Conservation (phyloP, 2,329 filamentous ascomycete genomes). For the Diaporthe destruens region DNA sequence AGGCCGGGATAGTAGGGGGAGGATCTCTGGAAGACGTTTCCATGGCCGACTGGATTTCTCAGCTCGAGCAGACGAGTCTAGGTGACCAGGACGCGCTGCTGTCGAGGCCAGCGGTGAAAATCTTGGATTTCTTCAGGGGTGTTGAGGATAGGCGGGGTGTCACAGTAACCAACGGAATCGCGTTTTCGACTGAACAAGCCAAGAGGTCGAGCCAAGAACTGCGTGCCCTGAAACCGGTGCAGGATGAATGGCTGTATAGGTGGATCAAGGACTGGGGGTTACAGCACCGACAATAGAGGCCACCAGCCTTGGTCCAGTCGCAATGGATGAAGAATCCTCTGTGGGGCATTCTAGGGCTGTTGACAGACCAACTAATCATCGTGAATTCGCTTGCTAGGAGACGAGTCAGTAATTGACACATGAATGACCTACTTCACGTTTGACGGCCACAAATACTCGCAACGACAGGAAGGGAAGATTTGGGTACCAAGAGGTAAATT, state of each 20-base stretch:
- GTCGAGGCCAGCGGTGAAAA: slow-evolving; percentile 30
- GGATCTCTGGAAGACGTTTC: neutral
- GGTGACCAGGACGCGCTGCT: neutral
- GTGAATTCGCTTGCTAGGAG: too few relatives aligned
- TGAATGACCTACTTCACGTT: too few relatives aligned
- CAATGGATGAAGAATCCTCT: too few relatives aligned
- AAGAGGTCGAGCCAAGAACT: slow-evolving; percentile 4
- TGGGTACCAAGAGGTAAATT: too few relatives aligned
- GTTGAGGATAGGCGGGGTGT: slow-evolving; percentile 20
- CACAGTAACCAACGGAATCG: slow-evolving; percentile 1
- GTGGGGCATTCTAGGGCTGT: too few relatives aligned
- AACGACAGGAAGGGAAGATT: too few relatives aligned
- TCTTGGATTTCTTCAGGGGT: slow-evolving; percentile 27
- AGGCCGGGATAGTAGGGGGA: neutral
- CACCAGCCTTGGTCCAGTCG: too few relatives aligned
- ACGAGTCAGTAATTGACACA: too few relatives aligned
- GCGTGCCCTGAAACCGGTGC: neutral
- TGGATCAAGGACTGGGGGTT: slow-evolving; percentile 31
- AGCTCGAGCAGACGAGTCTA: neutral
- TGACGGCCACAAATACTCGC: too few relatives aligned
- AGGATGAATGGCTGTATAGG: slow-evolving; percentile 30
- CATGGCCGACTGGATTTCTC: slow-evolving; percentile 19
- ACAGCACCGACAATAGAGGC: neutral
- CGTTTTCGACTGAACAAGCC: slow-evolving; percentile 9
- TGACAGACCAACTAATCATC: too few relatives aligned